Conservation (phyloP, 305 asterid species). For the Plantago rigida region DNA sequence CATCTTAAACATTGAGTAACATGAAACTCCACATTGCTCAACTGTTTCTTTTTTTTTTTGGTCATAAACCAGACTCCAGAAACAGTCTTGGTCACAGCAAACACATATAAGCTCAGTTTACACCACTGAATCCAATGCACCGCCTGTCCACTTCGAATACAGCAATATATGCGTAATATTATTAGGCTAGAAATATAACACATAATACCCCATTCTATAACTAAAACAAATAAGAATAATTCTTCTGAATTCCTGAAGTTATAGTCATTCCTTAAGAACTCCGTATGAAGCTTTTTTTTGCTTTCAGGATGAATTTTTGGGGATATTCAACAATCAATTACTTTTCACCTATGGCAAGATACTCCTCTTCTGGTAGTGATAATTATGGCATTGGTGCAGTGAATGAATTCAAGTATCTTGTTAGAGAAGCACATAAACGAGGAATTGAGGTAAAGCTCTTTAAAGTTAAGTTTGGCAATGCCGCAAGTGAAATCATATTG, state of each 20-base stretch:
- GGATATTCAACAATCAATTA: constrained; percentile 88
- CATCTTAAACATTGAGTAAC: no score
- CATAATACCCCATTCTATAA: no score
- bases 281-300: constrained; percentile 20
- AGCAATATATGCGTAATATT: no score
- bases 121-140: no score
- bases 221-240: background rate
- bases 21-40: no score
- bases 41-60: no score
- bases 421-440: constrained; percentile 85
- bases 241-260: background rate
- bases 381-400: constrained; percentile 65
- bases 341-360: constrained; percentile 97
- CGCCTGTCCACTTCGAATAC: no score
- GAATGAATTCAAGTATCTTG: constrained; percentile 75
- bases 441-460: constrained; percentile 70
- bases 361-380: constrained; percentile 53
- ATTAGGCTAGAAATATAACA: no score
- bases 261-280: no score
- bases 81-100: no score
- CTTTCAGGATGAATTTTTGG: constrained; percentile 86
- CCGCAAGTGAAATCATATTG: constrained; percentile 17
- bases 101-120: no score
- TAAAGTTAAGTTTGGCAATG: constrained; percentile 14
- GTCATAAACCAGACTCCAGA: no score